Evolutionary conservation across 805 yeast species (phyloP), one percentile per base, ranked within the genome.

Genomic region (Yarrowia osloensis): DNA sequence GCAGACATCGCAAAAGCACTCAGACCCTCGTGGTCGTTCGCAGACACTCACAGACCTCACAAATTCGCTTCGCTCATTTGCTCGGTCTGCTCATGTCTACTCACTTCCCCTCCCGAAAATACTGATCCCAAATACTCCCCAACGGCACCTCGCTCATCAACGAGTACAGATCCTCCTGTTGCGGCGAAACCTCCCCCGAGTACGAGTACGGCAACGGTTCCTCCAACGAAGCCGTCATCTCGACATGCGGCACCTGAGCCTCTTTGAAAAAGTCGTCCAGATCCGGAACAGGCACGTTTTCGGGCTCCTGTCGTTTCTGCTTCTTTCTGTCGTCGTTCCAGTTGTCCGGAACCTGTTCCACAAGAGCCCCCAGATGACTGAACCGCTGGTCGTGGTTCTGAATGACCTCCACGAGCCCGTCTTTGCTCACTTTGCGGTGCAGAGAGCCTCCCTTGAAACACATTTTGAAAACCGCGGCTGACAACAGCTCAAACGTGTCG

Each of bases 401-500:
- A 11, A 57, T 40, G 21, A 57, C 42, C 15, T 57, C 65, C 19
- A 40, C 50, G 15, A 57, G 50, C 13, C 50, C 50, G 7, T 40
- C 44, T 28, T 57, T 57, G 28, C 28, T 22, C 39, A 39, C 65
- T 12, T 29, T 28, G 24, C 65, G 37, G 4, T n/a, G 37, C 1
- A 57, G 21, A 12, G n/a, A 9, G n/a, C 37, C 37, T n/a, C 65
- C 65, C 28, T 29, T 29, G 50, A 57, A 57, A 29, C 65, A 57
- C 65, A 57, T 57, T 42, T 57, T 62, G 44, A 46, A 47, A 0
- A 91, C 87, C 0, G 90, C 97, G 7, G 89, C 87, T 0, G 90
- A 81, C 55, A 91, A 76, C 37, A 89, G 84, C 70, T 88, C 90
- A 73, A 88, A 88, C 33, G 89, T 87, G 69, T 87, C 89, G 42